Evolutionary conservation across 148 eudicot species (phyloP), one percentile per base, ranked within the genome.

Genomic region (Mesembryanthemum crystallinum): DNA sequence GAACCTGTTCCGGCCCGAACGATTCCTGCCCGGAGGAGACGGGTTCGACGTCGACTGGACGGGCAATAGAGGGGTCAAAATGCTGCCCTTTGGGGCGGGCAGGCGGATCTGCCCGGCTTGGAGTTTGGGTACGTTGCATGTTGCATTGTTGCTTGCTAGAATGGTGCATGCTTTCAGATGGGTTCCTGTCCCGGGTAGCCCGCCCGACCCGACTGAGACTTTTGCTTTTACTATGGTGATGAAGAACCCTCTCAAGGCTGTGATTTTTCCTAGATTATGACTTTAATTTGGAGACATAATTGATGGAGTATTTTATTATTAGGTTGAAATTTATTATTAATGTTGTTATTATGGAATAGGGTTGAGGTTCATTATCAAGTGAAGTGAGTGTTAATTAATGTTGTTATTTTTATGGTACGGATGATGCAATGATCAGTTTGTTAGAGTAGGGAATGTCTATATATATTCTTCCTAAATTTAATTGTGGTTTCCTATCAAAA

Each of bases 61-160:
- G 21, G 94, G 98, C 3, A 88, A 69, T 35, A 81, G 84, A 39
- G 97, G 89, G 29, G 79, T 92, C 33, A 83, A 74, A 52, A 92
- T 95, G 98, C 23, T 86, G 64, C 98, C 98, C 15, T 95, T 95
- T 52, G 98, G 98, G 1, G 96, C 90, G 24, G 98, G 98, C 13
- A 71, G 98, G 71, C 49, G 98, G 85, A 92, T 95, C 37, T 95
- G 98, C 85, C 98, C 98, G 63, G 98, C 98, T 0, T 81, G 87
- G 92, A 82, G 83, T 1, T 77, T 95, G 45, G 98, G 98, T 0
- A 79, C 84, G 62, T 73, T 95, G 78, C 98, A 95, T 77, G 77
- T 85, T 28, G 79, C 73, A 8, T 24, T 95, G 64, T 71, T 95
- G 84, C 78, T 95, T n/a, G 98, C 92, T 42, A 77, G 78, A 75